A percentile compares a stretch with the other conserved stretches of the same genome.
These are phyloP conservation scores for Anthracocystis walkeri DNA, from an alignment of 1,284 basidiomycete species.

Conservation along the genomic window DNA sequence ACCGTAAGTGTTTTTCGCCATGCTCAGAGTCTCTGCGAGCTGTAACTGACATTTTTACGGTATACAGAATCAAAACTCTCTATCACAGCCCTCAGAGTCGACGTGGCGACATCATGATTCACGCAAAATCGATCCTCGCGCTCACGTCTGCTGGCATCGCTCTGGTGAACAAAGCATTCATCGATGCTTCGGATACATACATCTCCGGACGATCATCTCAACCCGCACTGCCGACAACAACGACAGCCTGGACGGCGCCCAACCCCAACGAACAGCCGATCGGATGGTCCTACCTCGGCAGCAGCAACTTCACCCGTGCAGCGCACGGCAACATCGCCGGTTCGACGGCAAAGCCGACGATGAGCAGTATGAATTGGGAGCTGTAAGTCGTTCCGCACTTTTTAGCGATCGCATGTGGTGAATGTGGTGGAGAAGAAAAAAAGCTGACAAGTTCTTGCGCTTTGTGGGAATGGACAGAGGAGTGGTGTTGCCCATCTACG, in stretches of 20 bases:
- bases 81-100: constrained; percentile 52
- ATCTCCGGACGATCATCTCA: neutral
- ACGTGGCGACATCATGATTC: constrained; percentile 66
- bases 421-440: no score
- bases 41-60: neutral
- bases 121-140: constrained; percentile 64
- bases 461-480: constrained; percentile 27
- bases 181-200: constrained; percentile 20
- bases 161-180: constrained; percentile 29
- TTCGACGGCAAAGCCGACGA: constrained; percentile 26
- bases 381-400: no score
- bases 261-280: constrained; percentile 17
- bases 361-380: constrained; percentile 62
- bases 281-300: constrained; percentile 65
- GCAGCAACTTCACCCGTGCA: constrained; percentile 65
- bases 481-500: constrained; percentile 55
- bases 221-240: neutral
- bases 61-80: constrained; percentile 32
- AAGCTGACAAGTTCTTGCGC: constrained; percentile 2
- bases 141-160: constrained; percentile 14
- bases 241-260: constrained; percentile 9
- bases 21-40: no score
- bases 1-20: constrained; percentile 21
- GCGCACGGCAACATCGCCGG: constrained; percentile 65
- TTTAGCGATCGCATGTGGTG: no score